These are phyloP conservation scores for Cercospora sp. DNA, from an alignment of 2,329 filamentous ascomycete genomes.

Conservation along the genomic window DNA sequence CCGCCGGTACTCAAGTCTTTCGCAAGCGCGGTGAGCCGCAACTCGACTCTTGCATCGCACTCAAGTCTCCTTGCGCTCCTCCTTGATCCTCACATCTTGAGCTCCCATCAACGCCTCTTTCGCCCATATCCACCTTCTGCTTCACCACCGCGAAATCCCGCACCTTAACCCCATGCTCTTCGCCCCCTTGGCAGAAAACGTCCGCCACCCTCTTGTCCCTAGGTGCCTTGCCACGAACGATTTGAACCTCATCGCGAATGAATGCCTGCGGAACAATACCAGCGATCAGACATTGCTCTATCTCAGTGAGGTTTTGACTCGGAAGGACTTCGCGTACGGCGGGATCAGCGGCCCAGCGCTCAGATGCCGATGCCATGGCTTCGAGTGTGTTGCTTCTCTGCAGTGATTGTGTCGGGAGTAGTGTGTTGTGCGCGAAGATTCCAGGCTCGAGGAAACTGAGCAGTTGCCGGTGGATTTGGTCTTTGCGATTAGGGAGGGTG, in stretches of 20 bases:
- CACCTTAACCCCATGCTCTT: not conserved
- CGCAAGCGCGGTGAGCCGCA: not conserved
- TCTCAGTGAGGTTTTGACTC: not conserved
- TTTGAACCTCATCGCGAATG: not conserved
- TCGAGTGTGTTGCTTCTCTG: not conserved
- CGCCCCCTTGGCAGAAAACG: not conserved
- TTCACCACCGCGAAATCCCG: not conserved
- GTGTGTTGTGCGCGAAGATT: slow-evolving; percentile 12
- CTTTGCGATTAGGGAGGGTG: not conserved
- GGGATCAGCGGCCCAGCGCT: slow-evolving; percentile 7
- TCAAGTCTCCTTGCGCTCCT: not conserved
- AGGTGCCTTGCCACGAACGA: not conserved
- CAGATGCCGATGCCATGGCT: not conserved
- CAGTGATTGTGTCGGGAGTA: not conserved
- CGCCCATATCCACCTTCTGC: not conserved
- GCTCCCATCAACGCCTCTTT: not conserved
- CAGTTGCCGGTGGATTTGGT: not conserved
- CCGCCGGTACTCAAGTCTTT: not conserved
- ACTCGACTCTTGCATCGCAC: not conserved
- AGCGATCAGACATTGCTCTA: not conserved
- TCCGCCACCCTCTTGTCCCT: not conserved
- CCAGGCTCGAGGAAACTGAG: slow-evolving; percentile 8
- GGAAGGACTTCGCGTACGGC: not conserved
- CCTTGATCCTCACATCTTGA: not conserved
- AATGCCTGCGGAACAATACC: not conserved